Evolutionary conservation across 2,329 filamentous ascomycete species (phyloP).

Genomic region (Fusarium drepaniforme): DNA sequence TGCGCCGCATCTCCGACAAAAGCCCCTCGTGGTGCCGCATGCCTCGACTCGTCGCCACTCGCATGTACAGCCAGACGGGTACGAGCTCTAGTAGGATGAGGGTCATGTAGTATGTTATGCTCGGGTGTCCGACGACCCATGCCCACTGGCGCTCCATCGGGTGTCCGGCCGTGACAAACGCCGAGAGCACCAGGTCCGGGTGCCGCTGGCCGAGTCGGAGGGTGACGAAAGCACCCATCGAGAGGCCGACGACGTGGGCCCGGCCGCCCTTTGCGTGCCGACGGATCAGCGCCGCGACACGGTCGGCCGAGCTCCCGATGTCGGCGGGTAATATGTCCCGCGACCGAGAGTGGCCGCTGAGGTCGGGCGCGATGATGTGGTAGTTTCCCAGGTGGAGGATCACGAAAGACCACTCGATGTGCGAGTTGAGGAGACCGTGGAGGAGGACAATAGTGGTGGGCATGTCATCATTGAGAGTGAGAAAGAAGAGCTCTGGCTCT

Average conservation of each 20-base stretch:
- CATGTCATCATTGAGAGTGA: conserved; percentile 45
- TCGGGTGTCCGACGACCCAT: conserved; percentile 44
- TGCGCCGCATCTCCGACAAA: conserved; percentile 50
- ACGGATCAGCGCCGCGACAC: conserved; percentile 52
- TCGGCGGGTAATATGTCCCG: conserved; percentile 47
- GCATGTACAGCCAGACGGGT: conserved; percentile 46
- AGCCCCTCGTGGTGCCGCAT: conserved; percentile 47
- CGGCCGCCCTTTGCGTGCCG: conserved; percentile 49
- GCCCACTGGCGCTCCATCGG: conserved; percentile 44
- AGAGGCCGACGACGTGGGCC: conserved; percentile 56
- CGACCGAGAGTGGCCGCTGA: conserved; percentile 55
- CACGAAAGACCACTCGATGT: conserved; percentile 51
- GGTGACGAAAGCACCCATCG: conserved; percentile 54
- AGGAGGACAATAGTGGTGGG: conserved; percentile 48
- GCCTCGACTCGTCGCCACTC: conserved; percentile 42
- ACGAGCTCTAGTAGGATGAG: conserved; percentile 44
- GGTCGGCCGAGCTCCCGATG: conserved; percentile 46
- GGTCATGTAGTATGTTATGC: conserved; percentile 43
- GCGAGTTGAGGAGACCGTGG: conserved; percentile 49
- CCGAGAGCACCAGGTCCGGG: conserved; percentile 50
- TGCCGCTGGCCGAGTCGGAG: conserved; percentile 48
- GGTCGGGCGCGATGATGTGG: conserved; percentile 54
- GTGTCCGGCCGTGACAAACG: conserved; percentile 51
- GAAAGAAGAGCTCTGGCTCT: conserved; percentile 42
- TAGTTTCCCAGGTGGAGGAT: conserved; percentile 51